Base-by-base conservation (phyloP, 495 filamentous ascomycete species). In the Penicillium mononematosum region DNA sequence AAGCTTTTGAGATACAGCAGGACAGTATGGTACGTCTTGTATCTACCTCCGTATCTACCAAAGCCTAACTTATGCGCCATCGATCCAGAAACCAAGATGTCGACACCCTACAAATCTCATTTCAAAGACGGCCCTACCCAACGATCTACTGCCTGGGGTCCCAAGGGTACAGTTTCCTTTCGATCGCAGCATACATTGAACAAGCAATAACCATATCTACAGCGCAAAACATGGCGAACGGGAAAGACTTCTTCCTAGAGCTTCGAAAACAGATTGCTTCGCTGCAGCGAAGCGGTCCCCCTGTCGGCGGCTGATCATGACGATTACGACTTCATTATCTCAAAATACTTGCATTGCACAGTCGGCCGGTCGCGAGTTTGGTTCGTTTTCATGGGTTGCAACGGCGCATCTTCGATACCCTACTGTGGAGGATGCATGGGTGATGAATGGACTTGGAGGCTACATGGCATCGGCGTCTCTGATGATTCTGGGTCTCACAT, bases 161-260 rank as follows among this genome's bases (percentile, higher is more conserved):
- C 76, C 16, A 82, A 81, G 59, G 61, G 80, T 82, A 74, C 52
- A 71, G 65, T 42, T 2, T 22, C 16, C 31, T 22, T 27, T n/a
- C 20, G n/a, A 27, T 58, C 11, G 14, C 17, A 43, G n/a, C 19
- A 11, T 16, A 11, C 12, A 17, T 47, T 60, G 53, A 58, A 48
- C 7, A 46, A 53, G 67, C 29, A 72, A 49, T 24, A 54, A 36
- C 42, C 20, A 17, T 9, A 0, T 0, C 6, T 54, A 36, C 60
- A 83, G 80, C 78, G 25, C 81, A 81, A 53, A 70, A 68, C 5
- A 83, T 82, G 80, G 76, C 72, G 8, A 81, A 73, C 53, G 78
- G 79, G 10, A 81, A 79, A 64, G 80, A 83, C 45, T 82, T 83
- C 63, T 81, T 78, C 55, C 60, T 79, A 50, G 80, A 82, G 56